These are phyloP conservation scores for Lasiodiplodia citricola DNA, from an alignment of 2,329 filamentous ascomycete genomes.

Conservation along the genomic window DNA sequence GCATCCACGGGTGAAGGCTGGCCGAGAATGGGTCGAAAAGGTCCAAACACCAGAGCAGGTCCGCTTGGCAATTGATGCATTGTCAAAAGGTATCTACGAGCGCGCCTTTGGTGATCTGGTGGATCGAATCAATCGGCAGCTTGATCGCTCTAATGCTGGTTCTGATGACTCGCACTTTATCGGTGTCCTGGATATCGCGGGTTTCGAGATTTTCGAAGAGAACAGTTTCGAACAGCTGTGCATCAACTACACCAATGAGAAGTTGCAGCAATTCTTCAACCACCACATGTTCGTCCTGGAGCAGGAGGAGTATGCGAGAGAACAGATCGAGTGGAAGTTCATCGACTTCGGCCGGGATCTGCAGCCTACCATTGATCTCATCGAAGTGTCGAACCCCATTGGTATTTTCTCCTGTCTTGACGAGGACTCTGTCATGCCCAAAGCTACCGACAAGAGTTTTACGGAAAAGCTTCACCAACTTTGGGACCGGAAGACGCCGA, in stretches of 20 bases:
- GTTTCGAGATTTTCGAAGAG: conserved; percentile 98
- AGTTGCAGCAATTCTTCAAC: conserved; percentile 99
- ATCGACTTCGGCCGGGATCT: conserved; percentile 98
- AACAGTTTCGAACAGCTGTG: conserved; percentile 99
- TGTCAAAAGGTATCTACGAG: conserved; percentile 97
- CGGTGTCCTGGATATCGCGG: conserved; percentile 96
- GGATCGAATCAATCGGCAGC: conserved; percentile 84
- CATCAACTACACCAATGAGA: conserved; percentile 99
- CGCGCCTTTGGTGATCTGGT: conserved; percentile 94
- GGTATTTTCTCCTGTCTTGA: conserved; percentile 98
- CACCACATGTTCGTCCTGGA: conserved; percentile 99
- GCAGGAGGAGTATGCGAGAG: conserved; percentile 95
- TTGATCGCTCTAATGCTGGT: conserved; percentile 83
- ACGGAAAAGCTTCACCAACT: conserved; percentile 96
- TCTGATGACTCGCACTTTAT: conserved; percentile 94
- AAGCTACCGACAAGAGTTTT: conserved; percentile 95
- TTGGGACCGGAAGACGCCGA: conserved; percentile 94
- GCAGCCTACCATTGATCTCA: conserved; percentile 96
- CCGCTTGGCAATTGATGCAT: conserved; percentile 82
- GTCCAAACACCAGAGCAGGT: conserved; percentile 98
- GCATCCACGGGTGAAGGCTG: conserved; percentile 93
- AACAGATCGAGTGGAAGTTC: conserved; percentile 99
- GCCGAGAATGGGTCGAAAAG: conserved; percentile 97
- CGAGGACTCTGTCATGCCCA: conserved; percentile 98
- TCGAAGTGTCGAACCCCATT: conserved; percentile 94